Percentiles rank a stretch among this genome's conserved stretches.
phyloP scores from a whole-genome alignment of 441 rosid genomes.

The Croton setiger region DNA sequence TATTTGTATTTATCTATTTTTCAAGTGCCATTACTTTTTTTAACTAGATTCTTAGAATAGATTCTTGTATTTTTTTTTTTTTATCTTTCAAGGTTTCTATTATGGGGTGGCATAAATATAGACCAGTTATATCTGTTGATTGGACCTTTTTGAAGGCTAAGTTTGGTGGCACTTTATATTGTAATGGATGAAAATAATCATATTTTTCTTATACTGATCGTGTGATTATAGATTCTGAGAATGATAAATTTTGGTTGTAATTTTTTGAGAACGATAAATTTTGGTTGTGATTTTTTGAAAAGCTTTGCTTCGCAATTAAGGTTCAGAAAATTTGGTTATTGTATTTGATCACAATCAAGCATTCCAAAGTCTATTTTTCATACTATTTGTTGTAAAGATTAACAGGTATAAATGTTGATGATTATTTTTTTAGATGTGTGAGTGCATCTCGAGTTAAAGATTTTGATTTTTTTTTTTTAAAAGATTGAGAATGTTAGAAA shows the following conservation, averaged over 20 bases:
- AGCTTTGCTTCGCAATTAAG: not conserved
- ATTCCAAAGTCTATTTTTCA: not conserved
- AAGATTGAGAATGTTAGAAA: too few relatives aligned
- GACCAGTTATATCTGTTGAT: not conserved
- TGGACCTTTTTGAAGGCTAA: not conserved
- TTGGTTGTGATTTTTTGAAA: not conserved
- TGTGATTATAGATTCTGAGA: not conserved
- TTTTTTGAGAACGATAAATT: too few relatives aligned
- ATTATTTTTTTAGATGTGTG: not conserved
- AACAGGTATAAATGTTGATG: not conserved
- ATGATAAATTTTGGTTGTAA: not conserved
- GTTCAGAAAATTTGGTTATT: not conserved
- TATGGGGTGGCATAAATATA: too few relatives aligned
- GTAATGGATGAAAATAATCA: not conserved
- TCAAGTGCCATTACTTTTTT: too few relatives aligned
- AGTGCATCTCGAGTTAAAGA: not conserved
- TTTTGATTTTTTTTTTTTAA: not conserved
- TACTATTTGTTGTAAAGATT: not conserved
- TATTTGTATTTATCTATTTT: too few relatives aligned
- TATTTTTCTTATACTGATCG: not conserved
- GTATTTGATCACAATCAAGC: not conserved
- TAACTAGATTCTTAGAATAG: too few relatives aligned
- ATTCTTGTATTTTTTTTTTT: too few relatives aligned
- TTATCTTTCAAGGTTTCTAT: too few relatives aligned
- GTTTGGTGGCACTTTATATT: not conserved